Base-by-base conservation (phyloP, 1,139 yeast species). In the Blastobotrys malaysiensis region DNA sequence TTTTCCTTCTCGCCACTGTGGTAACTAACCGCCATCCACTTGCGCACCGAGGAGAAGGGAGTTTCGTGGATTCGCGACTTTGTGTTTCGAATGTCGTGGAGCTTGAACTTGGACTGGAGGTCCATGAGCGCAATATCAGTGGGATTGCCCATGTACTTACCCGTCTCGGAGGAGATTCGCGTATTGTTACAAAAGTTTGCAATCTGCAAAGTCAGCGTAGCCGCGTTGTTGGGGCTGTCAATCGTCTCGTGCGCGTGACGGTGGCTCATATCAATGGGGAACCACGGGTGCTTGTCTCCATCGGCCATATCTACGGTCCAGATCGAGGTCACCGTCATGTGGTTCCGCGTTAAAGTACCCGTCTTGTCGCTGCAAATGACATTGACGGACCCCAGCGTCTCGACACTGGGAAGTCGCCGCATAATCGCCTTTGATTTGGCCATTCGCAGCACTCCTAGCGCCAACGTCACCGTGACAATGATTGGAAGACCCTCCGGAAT, bases 401-500 rank as follows among this genome's bases (percentile, higher is more conserved):
- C 99, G 43, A 93, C 98, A 64, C 95, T 84, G 13, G 98, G 98
- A 59, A 93, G 77, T 63, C 97, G 81, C 65, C 91, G 86, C 53
- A 93, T 96, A 65, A 93, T 93, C 2, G 97, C 98, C 65, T 86
- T 86, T 62, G 90, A 84, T 53, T 82, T 83, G 3, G 98, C 97
- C 98, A 93, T 93, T 72, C 97, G 79, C 63, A 91, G 77, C 45
- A 93, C 98, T 48, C 98, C 98, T 46, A 93, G 77, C 0, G 99
- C 98, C 61, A 93, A 76, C 0, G 98, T 93, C 5, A 93, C 98
- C 3, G 98, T 91, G 47, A 93, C 98, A 68, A 93, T 91, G 65
- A 93, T 91, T 0, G 98, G 98, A 61, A 93, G 78, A 55, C 98
- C 98, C 72, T 93, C 99, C 3, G 99, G 99, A 62, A 93, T 91